Percentiles rank a stretch among this genome's conserved stretches.
phyloP scores from a whole-genome alignment of 306 rosid genomes.

The Fragaria iinumae region DNA sequence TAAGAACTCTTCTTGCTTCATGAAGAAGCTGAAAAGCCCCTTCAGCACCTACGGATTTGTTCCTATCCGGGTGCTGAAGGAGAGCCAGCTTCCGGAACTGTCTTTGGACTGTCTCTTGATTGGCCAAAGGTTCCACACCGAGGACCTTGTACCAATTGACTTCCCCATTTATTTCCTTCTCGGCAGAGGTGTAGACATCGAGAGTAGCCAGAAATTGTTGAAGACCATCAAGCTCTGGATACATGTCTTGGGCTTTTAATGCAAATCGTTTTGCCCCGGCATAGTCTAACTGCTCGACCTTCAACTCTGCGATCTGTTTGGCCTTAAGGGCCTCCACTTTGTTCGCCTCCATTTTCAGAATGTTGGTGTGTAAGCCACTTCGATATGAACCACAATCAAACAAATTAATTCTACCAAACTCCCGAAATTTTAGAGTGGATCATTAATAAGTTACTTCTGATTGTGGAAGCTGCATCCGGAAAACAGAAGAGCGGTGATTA shows the following conservation, averaged over 20 bases:
- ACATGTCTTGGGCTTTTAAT: constrained; percentile 53
- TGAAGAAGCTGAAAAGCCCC: constrained; percentile 69
- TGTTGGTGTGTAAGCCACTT: constrained; percentile 11
- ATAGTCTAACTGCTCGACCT: constrained; percentile 38
- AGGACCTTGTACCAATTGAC: constrained; percentile 74
- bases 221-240: constrained; percentile 63
- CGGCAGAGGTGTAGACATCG: constrained; percentile 61
- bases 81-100: constrained; percentile 55
- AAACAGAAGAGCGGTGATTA: constrained; percentile 31
- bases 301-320: constrained; percentile 68
- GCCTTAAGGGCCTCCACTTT: constrained; percentile 55
- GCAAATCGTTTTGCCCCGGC: constrained; percentile 59
- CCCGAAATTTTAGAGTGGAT: constrained; percentile 18
- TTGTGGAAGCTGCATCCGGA: constrained; percentile 20
- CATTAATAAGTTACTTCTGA: constrained; percentile 27
- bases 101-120: constrained; percentile 57
- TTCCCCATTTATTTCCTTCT: constrained; percentile 47
- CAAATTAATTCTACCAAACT: constrained; percentile 17
- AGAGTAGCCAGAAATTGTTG: constrained; percentile 51
- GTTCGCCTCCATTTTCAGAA: constrained; percentile 57
- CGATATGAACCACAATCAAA: constrained; percentile 21
- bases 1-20: constrained; percentile 44
- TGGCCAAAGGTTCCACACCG: constrained; percentile 55
- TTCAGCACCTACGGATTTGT: constrained; percentile 73
- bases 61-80: constrained; percentile 70